Base-by-base conservation (phyloP, 306 rosid genomes). In the Bauhinia variegata region DNA sequence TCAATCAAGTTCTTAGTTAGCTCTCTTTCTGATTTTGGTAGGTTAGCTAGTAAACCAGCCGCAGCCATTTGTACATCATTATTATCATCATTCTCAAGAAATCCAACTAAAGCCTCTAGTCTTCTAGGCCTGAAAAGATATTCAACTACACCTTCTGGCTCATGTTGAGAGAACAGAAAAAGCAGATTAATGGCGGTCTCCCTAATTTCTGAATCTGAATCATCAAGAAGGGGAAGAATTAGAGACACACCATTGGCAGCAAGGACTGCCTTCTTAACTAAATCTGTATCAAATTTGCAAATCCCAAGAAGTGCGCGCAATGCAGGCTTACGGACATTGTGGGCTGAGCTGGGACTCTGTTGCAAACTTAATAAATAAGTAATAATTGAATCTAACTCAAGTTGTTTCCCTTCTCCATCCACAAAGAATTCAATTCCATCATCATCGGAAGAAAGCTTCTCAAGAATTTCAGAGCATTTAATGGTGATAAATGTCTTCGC, bases 121-220 rank as follows among this genome's bases (percentile, higher is more conserved):
- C 95, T 83, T 75, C 95, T 87, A 52, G 96, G 95, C 87, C 12
- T 85, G 70, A 87, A 82, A 65, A 90, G 96, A 80, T 83, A 87
- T 18, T 90, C 95, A 65, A 90, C 92, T 12, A 87, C 85, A 61
- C 95, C 96, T 39, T 90, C 85, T 34, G 84, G 85, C 80, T 87
- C 89, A 0, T 90, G 95, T 69, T 90, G 92, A 15, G 95, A 90
- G 84, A 90, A 87, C 53, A 90, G 87, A 63, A 83, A 90, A 43
- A 90, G 89, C 41, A 90, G 68, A 43, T 61, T 83, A 75, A 85
- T 78, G n/a, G 88, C 89, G 19, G 76, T 82, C 70, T 87, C 87
- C 36, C 95, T 70, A 51, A 82, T 72, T 77, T 84, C 88, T 0
- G 83, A 87, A 58, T 90, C 96, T 6, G 87, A 52, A 49, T 90